Percentiles rank a stretch among this genome's conserved stretches.
Evolutionary conservation across 1,139 yeast species (phyloP).

Genomic region (Meyerozyma sp.): DNA sequence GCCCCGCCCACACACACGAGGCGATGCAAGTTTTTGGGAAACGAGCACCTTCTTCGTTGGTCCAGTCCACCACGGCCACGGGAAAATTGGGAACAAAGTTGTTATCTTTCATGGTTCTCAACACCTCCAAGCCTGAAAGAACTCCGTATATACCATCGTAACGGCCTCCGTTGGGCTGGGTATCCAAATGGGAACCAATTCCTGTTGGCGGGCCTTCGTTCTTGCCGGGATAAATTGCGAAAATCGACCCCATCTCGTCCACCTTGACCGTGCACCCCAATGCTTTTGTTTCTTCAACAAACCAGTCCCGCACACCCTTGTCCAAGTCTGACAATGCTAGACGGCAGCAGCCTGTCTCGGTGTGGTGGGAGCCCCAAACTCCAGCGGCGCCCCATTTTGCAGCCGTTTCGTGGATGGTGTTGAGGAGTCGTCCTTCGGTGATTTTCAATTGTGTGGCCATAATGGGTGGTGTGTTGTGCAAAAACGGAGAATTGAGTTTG

Average conservation of each 20-base stretch:
- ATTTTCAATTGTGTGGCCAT: conserved; percentile 2
- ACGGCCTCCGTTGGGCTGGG: conserved; percentile 77
- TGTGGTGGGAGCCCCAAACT: conserved; percentile 52
- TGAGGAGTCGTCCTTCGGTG: conserved; percentile 34
- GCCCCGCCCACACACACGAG: conserved; percentile 63
- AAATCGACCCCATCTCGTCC: conserved; percentile 64
- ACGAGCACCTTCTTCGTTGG: conserved; percentile 76
- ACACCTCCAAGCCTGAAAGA: conserved; percentile 58
- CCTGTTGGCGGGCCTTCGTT: conserved; percentile 52
- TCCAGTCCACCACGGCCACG: conserved; percentile 63
- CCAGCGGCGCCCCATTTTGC: conserved; percentile 54
- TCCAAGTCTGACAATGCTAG: conserved; percentile 59
- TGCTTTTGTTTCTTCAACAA: conserved; percentile 42
- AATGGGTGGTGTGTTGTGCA: neutral
- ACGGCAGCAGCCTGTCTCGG: conserved; percentile 60
- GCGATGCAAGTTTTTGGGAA: conserved; percentile 65
- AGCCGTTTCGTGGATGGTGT: conserved; percentile 60
- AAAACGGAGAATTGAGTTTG: no score
- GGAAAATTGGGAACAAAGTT: conserved; percentile 56
- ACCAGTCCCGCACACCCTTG: conserved; percentile 66
- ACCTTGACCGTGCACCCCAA: conserved; percentile 56
- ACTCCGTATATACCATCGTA: conserved; percentile 73
- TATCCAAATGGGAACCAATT: conserved; percentile 70
- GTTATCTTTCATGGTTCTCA: conserved; percentile 60
- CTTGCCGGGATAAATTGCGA: conserved; percentile 58